Percentiles rank a stretch among this genome's conserved stretches.
Conservation (phyloP, 768 basidiomycete species). For the Pulveroboletus sp. region DNA sequence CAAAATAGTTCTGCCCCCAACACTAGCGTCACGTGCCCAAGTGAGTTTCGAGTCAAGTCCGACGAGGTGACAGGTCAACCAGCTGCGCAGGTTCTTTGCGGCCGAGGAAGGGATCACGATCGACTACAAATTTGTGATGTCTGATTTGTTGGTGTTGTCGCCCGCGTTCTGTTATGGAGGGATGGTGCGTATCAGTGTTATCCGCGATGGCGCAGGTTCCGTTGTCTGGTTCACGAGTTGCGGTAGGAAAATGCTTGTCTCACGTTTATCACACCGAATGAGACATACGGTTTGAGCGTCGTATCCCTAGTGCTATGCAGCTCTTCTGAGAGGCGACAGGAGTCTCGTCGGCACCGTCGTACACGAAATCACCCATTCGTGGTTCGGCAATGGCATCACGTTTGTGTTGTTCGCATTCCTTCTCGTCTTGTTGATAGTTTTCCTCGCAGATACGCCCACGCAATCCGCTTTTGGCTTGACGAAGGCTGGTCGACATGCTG, state of each 20-base stretch:
- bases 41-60: too few relatives aligned
- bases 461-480: conserved; percentile 84
- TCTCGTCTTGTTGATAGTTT: not conserved
- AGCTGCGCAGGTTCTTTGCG: conserved; percentile 77
- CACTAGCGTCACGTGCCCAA: too few relatives aligned
- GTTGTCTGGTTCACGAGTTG: not conserved
- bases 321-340: conserved; percentile 82
- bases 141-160: conserved; percentile 84
- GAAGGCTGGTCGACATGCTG: conserved; percentile 95
- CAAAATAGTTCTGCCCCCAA: too few relatives aligned
- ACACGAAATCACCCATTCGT: conserved; percentile 82
- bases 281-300: conserved; percentile 13
- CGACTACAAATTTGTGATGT: conserved; percentile 80
- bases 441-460: conserved; percentile 52
- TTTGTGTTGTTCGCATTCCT: conserved; percentile 22
- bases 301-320: conserved; percentile 27
- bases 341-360: conserved; percentile 87
- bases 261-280: conserved; percentile 84
- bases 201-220: not conserved
- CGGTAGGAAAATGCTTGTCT: conserved; percentile 81
- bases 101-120: conserved; percentile 66
- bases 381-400: conserved; percentile 91
- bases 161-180: conserved; percentile 92
- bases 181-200: conserved; percentile 55
- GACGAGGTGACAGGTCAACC: too few relatives aligned